Evolutionary conservation across 164 flowering plant genomes (phyloP).

Genomic region (Santalum album): DNA sequence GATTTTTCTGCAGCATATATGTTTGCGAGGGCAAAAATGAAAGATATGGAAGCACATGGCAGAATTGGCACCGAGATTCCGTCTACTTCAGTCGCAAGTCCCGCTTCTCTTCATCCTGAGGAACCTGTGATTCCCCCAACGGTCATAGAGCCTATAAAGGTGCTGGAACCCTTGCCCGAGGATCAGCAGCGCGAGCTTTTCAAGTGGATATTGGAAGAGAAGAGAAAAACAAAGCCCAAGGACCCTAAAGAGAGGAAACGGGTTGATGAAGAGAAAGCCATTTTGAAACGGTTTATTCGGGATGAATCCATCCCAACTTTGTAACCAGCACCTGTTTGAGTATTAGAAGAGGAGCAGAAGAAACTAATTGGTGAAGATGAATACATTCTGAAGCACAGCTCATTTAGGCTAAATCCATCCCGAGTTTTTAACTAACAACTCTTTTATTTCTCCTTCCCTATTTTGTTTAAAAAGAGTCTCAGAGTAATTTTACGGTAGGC

Average conservation of each 20-base stretch:
- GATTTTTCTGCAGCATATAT: constrained; percentile 27
- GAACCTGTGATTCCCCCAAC: constrained; percentile 18
- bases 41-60: constrained; percentile 21
- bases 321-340: constrained; percentile 6
- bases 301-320: constrained; percentile 51
- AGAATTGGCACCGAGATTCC: constrained; percentile 24
- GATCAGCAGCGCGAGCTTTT: constrained; percentile 65
- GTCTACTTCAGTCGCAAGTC: constrained; percentile 18
- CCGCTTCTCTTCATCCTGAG: constrained; percentile 10
- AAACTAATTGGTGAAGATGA: too few species aligned
- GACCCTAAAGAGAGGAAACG: constrained; percentile 59
- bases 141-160: constrained; percentile 19
- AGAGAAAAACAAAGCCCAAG: constrained; percentile 60
- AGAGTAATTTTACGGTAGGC: too few species aligned
- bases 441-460: too few species aligned
- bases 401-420: too few species aligned
- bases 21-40: constrained; percentile 32
- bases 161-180: constrained; percentile 52
- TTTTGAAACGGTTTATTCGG: constrained; percentile 68
- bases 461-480: too few species aligned
- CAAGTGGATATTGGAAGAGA: constrained; percentile 86
- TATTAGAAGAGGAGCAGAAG: too few species aligned
- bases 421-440: too few species aligned
- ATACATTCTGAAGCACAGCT: too few species aligned
- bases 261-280: constrained; percentile 80